Conservation (phyloP, 2,329 filamentous ascomycete species). For the Diaporthe ampelina region DNA sequence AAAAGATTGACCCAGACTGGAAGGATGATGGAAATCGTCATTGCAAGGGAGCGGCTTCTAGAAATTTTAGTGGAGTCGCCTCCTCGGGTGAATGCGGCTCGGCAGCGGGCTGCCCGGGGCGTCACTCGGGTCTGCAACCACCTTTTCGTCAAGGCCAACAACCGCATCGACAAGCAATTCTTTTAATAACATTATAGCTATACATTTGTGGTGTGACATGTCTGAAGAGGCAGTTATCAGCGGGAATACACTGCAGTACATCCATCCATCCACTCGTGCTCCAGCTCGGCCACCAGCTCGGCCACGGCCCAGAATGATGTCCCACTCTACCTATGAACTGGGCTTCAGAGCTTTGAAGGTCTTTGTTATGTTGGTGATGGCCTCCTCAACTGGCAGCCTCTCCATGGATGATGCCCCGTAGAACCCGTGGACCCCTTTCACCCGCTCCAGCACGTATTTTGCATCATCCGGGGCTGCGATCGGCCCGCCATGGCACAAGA, state of each 20-base stretch:
- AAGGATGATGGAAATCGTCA: slow-evolving; percentile 31
- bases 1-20: slow-evolving; percentile 36
- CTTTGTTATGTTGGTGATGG: slow-evolving; percentile 65
- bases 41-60: slow-evolving; percentile 29
- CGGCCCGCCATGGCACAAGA: slow-evolving; percentile 79
- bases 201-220: no score
- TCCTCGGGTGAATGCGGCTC: slow-evolving; percentile 34
- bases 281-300: no score
- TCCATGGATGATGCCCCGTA: slow-evolving; percentile 81
- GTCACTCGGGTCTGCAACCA: background rate
- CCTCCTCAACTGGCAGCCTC: slow-evolving; percentile 75
- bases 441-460: slow-evolving; percentile 71
- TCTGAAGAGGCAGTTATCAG: no score
- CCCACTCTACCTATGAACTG: slow-evolving; percentile 7
- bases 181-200: no score
- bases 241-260: no score
- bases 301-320: no score
- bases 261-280: no score
- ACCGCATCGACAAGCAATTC: background rate
- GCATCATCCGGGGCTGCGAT: slow-evolving; percentile 76
- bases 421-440: slow-evolving; percentile 77
- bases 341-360: slow-evolving; percentile 48
- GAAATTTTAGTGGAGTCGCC: slow-evolving; percentile 36
- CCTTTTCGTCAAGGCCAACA: background rate
- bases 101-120: background rate